These are phyloP conservation scores for Phallus indusiatus DNA, from an alignment of 768 basidiomycete species.

Conservation along the genomic window DNA sequence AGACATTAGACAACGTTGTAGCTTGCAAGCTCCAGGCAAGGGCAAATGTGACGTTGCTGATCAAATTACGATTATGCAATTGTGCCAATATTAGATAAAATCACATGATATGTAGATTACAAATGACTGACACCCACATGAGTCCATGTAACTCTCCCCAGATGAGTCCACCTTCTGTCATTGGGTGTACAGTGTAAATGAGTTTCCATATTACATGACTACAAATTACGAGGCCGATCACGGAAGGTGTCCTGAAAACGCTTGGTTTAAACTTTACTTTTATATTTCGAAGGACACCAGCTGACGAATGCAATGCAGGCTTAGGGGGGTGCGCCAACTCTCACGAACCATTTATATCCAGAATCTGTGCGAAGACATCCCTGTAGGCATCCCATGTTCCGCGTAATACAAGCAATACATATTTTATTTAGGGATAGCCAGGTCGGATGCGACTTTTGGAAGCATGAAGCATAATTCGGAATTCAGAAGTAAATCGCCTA, in stretches of 20 bases:
- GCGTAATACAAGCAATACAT: neutral
- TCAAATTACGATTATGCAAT: too few species aligned
- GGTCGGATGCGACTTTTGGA: neutral
- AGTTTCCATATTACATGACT: neutral
- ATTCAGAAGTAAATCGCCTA: too few species aligned
- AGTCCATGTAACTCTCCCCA: too few species aligned
- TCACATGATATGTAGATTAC: too few species aligned
- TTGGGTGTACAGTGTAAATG: neutral
- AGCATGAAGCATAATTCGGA: too few species aligned
- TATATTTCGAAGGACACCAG: neutral
- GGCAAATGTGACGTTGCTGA: neutral
- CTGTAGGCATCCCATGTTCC: neutral
- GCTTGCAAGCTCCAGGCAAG: neutral
- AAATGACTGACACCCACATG: too few species aligned
- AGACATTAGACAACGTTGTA: constrained; percentile 1
- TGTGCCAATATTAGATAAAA: too few species aligned
- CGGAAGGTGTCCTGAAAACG: neutral
- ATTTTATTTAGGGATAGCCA: neutral
- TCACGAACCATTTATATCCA: neutral
- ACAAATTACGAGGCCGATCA: neutral
- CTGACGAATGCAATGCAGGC: neutral
- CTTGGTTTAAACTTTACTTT: neutral
- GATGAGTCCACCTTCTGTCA: too few species aligned
- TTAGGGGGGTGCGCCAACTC: neutral
- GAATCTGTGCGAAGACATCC: neutral